phyloP scores from a whole-genome alignment of 78 protist genomes.

The Emiliania huxleyi region DNA sequence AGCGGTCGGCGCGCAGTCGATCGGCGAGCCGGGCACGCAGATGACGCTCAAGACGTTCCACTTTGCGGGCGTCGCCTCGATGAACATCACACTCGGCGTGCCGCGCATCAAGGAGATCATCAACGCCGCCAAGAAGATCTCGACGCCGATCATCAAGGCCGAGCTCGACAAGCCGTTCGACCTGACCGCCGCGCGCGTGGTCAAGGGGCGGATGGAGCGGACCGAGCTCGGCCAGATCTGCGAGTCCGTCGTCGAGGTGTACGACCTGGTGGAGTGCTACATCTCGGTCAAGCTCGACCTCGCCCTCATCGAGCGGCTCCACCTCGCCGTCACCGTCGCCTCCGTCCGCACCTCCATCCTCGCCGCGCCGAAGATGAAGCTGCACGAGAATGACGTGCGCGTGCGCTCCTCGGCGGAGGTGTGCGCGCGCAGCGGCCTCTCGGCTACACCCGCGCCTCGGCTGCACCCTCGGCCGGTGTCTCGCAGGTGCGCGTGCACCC shows the following conservation, averaged over 20 bases:
- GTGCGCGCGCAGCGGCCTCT: not conserved
- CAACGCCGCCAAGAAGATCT: slow-evolving; percentile 91
- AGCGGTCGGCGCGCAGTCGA: slow-evolving; percentile 94
- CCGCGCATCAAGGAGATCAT: slow-evolving; percentile 97
- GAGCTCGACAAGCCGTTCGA: slow-evolving; percentile 52
- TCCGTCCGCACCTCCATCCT: not conserved
- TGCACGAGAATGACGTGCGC: slow-evolving; percentile 11
- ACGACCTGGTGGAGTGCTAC: slow-evolving; percentile 47
- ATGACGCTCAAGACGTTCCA: slow-evolving; percentile 99
- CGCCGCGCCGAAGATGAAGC: slow-evolving; percentile 12
- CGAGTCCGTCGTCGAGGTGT: slow-evolving; percentile 49
- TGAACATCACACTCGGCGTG: slow-evolving; percentile 93
- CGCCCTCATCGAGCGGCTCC: slow-evolving; percentile 58
- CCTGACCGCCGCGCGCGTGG: slow-evolving; percentile 73
- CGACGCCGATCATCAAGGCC: slow-evolving; percentile 93
- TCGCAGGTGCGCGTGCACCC: too few species aligned
- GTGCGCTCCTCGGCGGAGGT: not conserved
- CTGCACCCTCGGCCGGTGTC: too few species aligned
- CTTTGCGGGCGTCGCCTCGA: slow-evolving; percentile 98
- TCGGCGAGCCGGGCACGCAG: slow-evolving; percentile 99
- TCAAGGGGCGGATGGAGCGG: slow-evolving; percentile 89
- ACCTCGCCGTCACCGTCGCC: not conserved
- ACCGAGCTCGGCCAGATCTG: slow-evolving; percentile 83
- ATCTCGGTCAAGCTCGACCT: slow-evolving; percentile 75
- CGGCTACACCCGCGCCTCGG: too few species aligned